Base-by-base conservation (phyloP, 768 basidiomycete genomes). In the Boletus tylopilopsis region DNA sequence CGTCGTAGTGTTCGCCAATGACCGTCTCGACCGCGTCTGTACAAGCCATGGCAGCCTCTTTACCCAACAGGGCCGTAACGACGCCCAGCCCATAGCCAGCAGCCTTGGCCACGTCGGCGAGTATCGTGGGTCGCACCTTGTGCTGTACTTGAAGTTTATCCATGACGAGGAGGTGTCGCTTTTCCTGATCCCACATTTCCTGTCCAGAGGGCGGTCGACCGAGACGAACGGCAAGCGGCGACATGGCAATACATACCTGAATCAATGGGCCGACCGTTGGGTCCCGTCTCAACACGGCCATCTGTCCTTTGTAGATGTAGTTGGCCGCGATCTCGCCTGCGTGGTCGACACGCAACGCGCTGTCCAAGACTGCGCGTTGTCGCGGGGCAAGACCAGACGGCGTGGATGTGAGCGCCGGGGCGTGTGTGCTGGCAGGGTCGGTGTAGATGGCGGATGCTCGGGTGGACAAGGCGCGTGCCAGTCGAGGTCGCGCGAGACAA, bases 161-260 rank as follows among this genome's bases (percentile, higher is more conserved):
- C 84, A 95, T 90, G 27, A 93, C 90, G 0, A 71, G 63, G 12
- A 98, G 74, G 68, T 98, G 94, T 64, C 90, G 91, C 71, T 87
- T 89, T 69, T 98, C 94, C 64, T 92, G 92, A 29, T 91, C 82
- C 93, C 94, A 97, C 94, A 98, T 98, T 51, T 90, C 87, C 94
- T 97, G 35, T n/a, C 13, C 42, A 29, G 36, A 30, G 25, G 35
- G 27, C 25, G n/a, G 49, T 34, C 52, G 48, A 27, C 21, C 39
- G 46, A 48, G 43, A 42, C 12, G 38, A 47, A 29, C 30, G 24
- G 16, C 40, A 30, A 34, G 19, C 47, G 33, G 44, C 13, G 37
- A 36, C 19, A 34, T 30, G 37, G n/a, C 33, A 21, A 27, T 23
- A 69, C 80, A 52, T 55, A 85, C 94, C 71, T 91, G 87, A 54